Evolutionary conservation across 306 rosid species (phyloP).

Genomic region (Quercus suber): DNA sequence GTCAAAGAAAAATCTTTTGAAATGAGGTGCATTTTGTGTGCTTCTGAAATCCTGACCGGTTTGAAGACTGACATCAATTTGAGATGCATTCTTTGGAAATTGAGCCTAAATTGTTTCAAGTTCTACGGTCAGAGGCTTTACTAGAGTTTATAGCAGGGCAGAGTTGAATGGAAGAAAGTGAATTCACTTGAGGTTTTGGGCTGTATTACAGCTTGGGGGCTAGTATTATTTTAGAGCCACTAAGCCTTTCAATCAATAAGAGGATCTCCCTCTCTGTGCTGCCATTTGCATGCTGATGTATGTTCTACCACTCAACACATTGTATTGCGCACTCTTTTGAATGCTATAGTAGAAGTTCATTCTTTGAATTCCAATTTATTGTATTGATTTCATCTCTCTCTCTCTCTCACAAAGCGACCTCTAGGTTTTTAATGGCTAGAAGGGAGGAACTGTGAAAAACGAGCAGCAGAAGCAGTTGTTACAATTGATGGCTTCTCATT

Average conservation of each 20-base stretch:
- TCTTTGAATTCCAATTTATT: conserved; percentile 30
- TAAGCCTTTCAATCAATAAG: conserved; percentile 33
- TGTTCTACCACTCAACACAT: conserved; percentile 31
- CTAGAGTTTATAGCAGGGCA: conserved; percentile 36
- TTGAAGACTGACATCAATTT: conserved; percentile 24
- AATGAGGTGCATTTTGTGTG: conserved; percentile 26
- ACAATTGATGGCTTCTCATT: neutral
- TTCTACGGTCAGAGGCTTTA: conserved; percentile 25
- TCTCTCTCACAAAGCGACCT: neutral
- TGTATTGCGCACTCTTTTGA: conserved; percentile 17
- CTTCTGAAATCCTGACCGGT: conserved; percentile 15
- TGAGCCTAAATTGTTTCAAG: conserved; percentile 27
- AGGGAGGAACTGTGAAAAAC: neutral
- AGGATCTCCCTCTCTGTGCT: conserved; percentile 39
- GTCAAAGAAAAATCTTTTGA: conserved; percentile 24
- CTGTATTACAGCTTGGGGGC: conserved; percentile 32
- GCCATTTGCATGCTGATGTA: conserved; percentile 43
- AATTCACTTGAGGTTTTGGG: conserved; percentile 30
- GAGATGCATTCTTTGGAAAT: conserved; percentile 45
- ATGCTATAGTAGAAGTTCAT: conserved; percentile 37
- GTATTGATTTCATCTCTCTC: conserved; percentile 1
- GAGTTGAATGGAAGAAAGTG: conserved; percentile 30
- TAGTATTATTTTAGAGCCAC: conserved; percentile 39
- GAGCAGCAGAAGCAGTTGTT: neutral
- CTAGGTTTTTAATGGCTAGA: neutral